Evolutionary conservation across 2,329 filamentous ascomycete genomes (phyloP), one percentile per base, ranked within the genome.

Genomic region (Epichloe elymi): DNA sequence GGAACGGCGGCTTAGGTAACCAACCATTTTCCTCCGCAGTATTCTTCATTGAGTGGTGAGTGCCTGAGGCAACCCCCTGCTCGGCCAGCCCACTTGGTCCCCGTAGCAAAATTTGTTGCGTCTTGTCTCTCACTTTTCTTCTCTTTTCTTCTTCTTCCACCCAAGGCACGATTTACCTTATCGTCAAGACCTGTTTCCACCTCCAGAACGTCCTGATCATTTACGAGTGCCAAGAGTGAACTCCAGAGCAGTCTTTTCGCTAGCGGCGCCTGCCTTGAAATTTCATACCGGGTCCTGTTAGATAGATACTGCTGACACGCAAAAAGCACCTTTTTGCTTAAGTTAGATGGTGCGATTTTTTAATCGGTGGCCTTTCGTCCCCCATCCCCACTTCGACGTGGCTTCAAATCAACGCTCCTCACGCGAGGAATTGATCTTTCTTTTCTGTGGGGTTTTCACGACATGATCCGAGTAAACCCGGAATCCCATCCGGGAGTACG

Each of bases 251-350:
- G 85, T 85, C 85, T 86, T 87, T 95, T 89, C 90, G 90, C 90
- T 96, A 96, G 86, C 89, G 81, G 86, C 84, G 84, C 86, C 88
- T 89, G 86, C 79, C 65, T 67, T 71, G 71, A 58, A 59, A 51
- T 67, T 64, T 67, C 65, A 70, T 68, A 80, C 88, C 86, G 84
- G 86, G 77, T 80, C 83, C 85, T 78, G 88, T 91, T 95, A 95
- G 89, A 95, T 95, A 95, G 89, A 80, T 80, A 81, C 82, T 88
- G 88, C 85, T 76, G 69, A 95, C 87, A 95, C 38, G 37, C 30
- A 41, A 14, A 47, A 19, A 20, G 8, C 11, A 19, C n/a, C 7
- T n/a, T 45, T 23, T 45, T n/a, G 3, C 8, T n/a, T 30, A 14
- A 3, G 8, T 19, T 37, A 14, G 15, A 30, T 38, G 6, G 14